Conservation (phyloP, 371 early-diverging fungal species). For the Rhizopus stolonifer region DNA sequence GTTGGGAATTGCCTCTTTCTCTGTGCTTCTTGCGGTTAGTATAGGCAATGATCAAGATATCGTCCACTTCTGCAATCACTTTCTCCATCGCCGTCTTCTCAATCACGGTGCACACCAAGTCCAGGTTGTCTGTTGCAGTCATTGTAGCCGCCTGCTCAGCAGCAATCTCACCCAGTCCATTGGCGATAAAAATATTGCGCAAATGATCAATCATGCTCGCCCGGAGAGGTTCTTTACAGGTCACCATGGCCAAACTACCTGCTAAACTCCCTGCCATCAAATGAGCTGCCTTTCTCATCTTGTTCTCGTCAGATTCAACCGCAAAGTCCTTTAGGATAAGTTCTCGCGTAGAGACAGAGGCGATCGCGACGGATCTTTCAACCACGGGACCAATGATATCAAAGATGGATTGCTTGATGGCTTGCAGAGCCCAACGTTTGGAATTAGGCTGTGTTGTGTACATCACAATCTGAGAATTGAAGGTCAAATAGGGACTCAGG, state of each 20-base stretch:
- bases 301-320: conserved; percentile 89
- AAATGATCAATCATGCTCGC: conserved; percentile 79
- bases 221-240: conserved; percentile 94
- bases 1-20: conserved; percentile 74
- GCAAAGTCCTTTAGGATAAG: conserved; percentile 93
- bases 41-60: conserved; percentile 67
- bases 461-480: conserved; percentile 71
- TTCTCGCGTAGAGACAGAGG: conserved; percentile 87
- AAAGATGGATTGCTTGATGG: conserved; percentile 86
- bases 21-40: conserved; percentile 80
- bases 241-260: conserved; percentile 83
- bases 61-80: conserved; percentile 85
- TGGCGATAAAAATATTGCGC: conserved; percentile 74
- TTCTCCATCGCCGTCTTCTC: conserved; percentile 94
- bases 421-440: conserved; percentile 82
- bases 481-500: conserved; percentile 65
- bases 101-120: conserved; percentile 86
- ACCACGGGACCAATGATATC: conserved; percentile 88
- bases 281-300: conserved; percentile 90
- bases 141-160: conserved; percentile 79
- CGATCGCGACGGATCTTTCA: conserved; percentile 90
- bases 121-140: conserved; percentile 88
- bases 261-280: conserved; percentile 87
- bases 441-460: conserved; percentile 78
- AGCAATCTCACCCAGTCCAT: conserved; percentile 59